Evolutionary conservation across 768 basidiomycete genomes (phyloP).

Genomic region (Mycena belliarum): DNA sequence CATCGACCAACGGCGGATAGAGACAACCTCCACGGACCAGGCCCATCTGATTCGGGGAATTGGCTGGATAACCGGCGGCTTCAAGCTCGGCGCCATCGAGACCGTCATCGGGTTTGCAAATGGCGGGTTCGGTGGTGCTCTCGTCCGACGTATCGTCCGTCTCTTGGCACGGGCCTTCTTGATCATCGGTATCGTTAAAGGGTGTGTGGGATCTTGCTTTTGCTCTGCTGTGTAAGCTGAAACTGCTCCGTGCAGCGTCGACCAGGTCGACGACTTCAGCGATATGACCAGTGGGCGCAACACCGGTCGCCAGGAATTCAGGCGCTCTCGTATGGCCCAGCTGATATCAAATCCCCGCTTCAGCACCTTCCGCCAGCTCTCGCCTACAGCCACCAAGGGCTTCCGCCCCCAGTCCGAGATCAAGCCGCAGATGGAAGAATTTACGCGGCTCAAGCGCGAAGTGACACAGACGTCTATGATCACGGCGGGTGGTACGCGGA

Average conservation of each 20-base stretch:
- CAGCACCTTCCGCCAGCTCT: slow-evolving; percentile 56
- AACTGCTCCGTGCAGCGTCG: slow-evolving; percentile 39
- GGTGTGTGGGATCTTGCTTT: slow-evolving; percentile 44
- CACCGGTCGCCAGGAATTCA: slow-evolving; percentile 24
- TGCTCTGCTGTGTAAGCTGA: not conserved
- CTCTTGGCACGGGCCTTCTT: slow-evolving; percentile 54
- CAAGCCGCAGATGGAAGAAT: slow-evolving; percentile 6
- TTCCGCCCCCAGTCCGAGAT: slow-evolving; percentile 20
- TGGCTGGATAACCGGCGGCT: slow-evolving; percentile 62
- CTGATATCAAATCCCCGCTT: slow-evolving; percentile 58
- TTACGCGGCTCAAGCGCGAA: slow-evolving; percentile 8
- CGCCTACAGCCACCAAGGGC: slow-evolving; percentile 41
- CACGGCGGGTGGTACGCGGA: not conserved
- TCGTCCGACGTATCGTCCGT: slow-evolving; percentile 62
- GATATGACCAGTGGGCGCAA: slow-evolving; percentile 42
- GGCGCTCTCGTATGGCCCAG: slow-evolving; percentile 41
- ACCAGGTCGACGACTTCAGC: slow-evolving; percentile 54
- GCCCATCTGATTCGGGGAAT: slow-evolving; percentile 58
- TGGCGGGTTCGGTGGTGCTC: slow-evolving; percentile 49
- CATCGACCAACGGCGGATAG: slow-evolving; percentile 52
- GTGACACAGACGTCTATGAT: not conserved
- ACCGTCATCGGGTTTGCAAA: slow-evolving; percentile 62
- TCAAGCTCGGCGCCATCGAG: slow-evolving; percentile 67
- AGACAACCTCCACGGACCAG: slow-evolving; percentile 43
- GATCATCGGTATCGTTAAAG: slow-evolving; percentile 65